Evolutionary conservation across 129 eudicot genomes (phyloP), one percentile per base, ranked within the genome.

Genomic region (Tagetes patula): DNA sequence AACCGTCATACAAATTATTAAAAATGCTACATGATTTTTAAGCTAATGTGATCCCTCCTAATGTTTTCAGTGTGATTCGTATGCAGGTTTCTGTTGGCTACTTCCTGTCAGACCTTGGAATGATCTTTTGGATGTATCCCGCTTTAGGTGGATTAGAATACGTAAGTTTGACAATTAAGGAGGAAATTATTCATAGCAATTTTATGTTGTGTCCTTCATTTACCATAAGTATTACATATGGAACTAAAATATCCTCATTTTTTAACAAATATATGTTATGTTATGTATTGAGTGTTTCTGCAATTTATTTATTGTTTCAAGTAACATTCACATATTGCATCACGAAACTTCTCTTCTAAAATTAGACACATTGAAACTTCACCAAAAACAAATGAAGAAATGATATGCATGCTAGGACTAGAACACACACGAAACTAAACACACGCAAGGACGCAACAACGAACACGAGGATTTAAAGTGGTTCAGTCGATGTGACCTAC

Each of bases 91-190:
- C 99, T 54, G 93, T 90, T 46, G 99, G 99, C 53, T 94, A 94
- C 86, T 94, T 94, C 65, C 63, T 94, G 49, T 66, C 96, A 20
- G 99, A 94, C 70, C 97, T 94, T 67, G 87, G 81, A 62, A 90
- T 88, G 99, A 86, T 94, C 64, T 75, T 87, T 79, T 94, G 99
- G 99, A 75, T 82, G 48, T 94, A 86, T 86, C 97, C 99, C 67
- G 86, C 99, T 37, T 80, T 94, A 78, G 99, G 99, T 72, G 97
- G 99, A 73, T 61, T 86, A 81, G 99, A 94, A 84, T 94, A 90
- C 74, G 99, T 94, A 90, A 94, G 97, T 82, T 47, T 70, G 43
- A 33, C 79, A 31, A 33, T 71, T 43, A 39, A 52, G 20, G 71
- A 67, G 38, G 65, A 3, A 56, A 32, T 0, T 6, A 13, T 55